Percentiles rank a stretch among this genome's conserved stretches.
Evolutionary conservation across 2,329 filamentous ascomycete genomes (phyloP).

Genomic region (Didymosphaeria variabile): DNA sequence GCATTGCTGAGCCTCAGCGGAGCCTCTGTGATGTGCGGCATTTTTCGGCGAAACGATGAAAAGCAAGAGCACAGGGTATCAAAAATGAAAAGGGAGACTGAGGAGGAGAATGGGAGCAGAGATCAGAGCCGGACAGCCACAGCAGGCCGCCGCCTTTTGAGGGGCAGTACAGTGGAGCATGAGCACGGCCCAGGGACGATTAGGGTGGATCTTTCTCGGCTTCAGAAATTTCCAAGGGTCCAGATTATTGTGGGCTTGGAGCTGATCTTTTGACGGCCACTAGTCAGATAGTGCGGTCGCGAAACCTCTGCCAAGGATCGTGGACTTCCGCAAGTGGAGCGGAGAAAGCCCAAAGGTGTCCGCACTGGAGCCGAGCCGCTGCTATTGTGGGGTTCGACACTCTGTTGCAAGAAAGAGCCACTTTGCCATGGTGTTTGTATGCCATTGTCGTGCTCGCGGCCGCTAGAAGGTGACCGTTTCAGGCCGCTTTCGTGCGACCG

Average conservation of each 20-base stretch:
- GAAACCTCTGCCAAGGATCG: slow-evolving; percentile 12
- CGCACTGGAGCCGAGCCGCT: slow-evolving; percentile 6
- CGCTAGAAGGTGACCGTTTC: slow-evolving; percentile 5
- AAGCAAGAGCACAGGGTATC: slow-evolving; percentile 1
- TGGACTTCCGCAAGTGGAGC: slow-evolving; percentile 5
- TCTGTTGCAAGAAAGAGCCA: neutral
- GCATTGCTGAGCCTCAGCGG: slow-evolving; percentile 29
- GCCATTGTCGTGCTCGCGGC: neutral
- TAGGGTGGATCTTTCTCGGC: slow-evolving; percentile 13
- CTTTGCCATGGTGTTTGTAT: slow-evolving; percentile 8
- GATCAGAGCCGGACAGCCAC: slow-evolving; percentile 6
- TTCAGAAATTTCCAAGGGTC: slow-evolving; percentile 17
- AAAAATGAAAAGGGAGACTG: slow-evolving; percentile 3
- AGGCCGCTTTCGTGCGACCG: slow-evolving; percentile 9
- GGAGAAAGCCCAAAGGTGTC: neutral
- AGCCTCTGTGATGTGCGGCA: slow-evolving; percentile 9
- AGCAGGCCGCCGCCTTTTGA: slow-evolving; percentile 12
- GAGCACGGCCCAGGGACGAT: slow-evolving; percentile 12
- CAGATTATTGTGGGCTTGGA: slow-evolving; percentile 12
- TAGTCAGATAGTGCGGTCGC: slow-evolving; percentile 12
- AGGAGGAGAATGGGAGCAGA: slow-evolving; percentile 3
- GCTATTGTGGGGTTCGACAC: neutral
- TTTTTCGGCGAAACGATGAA: slow-evolving; percentile 4
- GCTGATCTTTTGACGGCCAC: slow-evolving; percentile 15
- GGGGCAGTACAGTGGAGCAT: slow-evolving; percentile 14